Conservation (phyloP, 2,329 filamentous ascomycete species). For the Colletotrichum tropicicola region DNA sequence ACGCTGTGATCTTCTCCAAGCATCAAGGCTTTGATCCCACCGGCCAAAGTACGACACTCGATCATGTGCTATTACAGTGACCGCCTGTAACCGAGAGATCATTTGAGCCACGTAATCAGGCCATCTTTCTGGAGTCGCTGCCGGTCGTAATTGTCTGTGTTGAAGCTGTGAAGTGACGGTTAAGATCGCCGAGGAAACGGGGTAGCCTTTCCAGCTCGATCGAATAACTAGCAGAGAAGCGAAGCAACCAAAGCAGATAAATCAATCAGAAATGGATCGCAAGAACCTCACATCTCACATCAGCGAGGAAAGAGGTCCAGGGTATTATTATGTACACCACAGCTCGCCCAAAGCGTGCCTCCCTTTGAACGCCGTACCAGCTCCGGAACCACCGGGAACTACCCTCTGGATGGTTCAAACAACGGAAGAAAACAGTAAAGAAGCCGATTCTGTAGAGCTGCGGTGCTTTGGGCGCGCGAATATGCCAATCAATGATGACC, state of each 20-base stretch:
- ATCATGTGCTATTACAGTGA: no score
- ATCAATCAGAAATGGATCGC: constrained; percentile 16
- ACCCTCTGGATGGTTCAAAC: background rate
- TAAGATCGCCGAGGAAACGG: no score
- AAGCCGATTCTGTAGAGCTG: background rate
- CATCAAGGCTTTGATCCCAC: no score
- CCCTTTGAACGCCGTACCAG: constrained; percentile 15
- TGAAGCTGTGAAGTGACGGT: no score
- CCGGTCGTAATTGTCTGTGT: no score
- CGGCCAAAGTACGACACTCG: no score
- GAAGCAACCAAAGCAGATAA: background rate
- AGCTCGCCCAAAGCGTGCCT: background rate
- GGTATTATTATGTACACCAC: constrained; percentile 29
- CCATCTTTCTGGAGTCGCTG: no score
- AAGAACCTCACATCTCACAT: constrained; percentile 29
- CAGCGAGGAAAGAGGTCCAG: constrained; percentile 28
- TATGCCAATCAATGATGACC: background rate
- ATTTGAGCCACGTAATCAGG: no score
- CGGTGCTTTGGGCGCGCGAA: background rate
- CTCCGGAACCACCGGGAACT: no score
- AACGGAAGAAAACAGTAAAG: constrained; percentile 19
- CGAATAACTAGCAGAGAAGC: background rate
- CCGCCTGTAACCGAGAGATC: no score
- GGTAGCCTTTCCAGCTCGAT: no score
- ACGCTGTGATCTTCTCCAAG: no score